phyloP scores from a whole-genome alignment of 176 grass and related monocot species.

The maize (Zea mays) region DNA sequence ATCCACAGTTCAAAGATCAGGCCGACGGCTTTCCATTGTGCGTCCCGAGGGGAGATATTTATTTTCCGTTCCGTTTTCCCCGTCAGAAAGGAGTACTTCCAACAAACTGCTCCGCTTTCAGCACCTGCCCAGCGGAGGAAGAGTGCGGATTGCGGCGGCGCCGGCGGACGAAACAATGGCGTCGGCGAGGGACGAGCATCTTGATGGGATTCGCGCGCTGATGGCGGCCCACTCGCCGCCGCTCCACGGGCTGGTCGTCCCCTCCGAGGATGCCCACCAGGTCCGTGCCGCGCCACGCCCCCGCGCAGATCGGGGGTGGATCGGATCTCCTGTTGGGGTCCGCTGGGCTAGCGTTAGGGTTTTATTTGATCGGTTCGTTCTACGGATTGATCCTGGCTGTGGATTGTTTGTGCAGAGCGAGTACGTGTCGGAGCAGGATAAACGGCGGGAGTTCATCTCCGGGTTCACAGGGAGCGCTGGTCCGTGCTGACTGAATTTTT shows the following conservation, averaged over 20 bases:
- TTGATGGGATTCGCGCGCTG: constrained; percentile 66
- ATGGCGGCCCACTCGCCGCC: constrained; percentile 88
- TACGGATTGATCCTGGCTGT: background rate
- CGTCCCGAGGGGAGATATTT: constrained; percentile 1
- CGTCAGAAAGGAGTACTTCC: background rate
- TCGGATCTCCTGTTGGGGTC: constrained; percentile 13
- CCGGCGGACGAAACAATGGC: constrained; percentile 22
- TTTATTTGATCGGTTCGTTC: constrained; percentile 1
- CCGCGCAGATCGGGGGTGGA: constrained; percentile 1
- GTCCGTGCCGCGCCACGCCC: constrained; percentile 30
- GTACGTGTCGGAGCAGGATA: constrained; percentile 93
- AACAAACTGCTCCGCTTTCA: constrained; percentile 6
- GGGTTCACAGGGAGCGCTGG: constrained; percentile 92
- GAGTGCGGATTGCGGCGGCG: background rate
- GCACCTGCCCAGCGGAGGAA: background rate
- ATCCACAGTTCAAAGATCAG: background rate
- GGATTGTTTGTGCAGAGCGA: constrained; percentile 66
- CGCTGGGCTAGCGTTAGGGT: background rate
- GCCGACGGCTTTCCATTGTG: background rate
- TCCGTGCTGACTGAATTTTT: constrained; percentile 2
- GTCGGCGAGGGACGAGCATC: constrained; percentile 48
- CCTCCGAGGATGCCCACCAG: constrained; percentile 97
- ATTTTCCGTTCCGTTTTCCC: background rate
- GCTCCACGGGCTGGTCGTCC: constrained; percentile 75
- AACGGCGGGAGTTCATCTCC: constrained; percentile 79